Percentiles rank a stretch among this genome's conserved stretches.
Conservation (phyloP, 345 rosid species). For the Sisymbrium irio region DNA sequence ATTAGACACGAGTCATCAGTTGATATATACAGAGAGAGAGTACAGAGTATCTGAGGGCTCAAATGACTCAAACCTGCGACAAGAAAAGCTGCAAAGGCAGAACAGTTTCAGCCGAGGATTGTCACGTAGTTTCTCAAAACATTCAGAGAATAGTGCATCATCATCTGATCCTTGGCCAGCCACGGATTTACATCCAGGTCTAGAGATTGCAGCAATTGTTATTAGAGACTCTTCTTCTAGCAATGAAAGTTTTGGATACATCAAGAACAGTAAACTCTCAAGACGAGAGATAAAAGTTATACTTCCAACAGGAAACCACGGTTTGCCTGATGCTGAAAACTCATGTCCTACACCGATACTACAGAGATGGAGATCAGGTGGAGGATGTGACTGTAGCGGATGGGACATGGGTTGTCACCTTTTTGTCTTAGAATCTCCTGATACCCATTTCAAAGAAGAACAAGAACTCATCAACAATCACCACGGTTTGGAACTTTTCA, state of each 20-base stretch:
- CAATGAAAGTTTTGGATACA: slow-evolving; percentile 53
- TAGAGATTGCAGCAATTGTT: slow-evolving; percentile 73
- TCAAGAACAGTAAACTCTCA: slow-evolving; percentile 38
- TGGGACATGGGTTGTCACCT: slow-evolving; percentile 99
- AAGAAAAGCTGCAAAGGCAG: slow-evolving; percentile 20
- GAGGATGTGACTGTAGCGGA: slow-evolving; percentile 98
- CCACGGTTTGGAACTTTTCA: slow-evolving; percentile 57
- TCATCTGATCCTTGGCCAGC: slow-evolving; percentile 45
- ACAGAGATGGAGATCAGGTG: slow-evolving; percentile 85
- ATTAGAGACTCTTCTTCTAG: slow-evolving; percentile 56
- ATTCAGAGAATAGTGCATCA: slow-evolving; percentile 24
- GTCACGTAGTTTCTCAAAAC: slow-evolving; percentile 32
- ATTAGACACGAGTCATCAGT: slow-evolving; percentile 24
- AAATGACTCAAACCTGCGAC: slow-evolving; percentile 38
- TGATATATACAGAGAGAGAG: slow-evolving; percentile 30
- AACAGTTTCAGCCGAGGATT: slow-evolving; percentile 32
- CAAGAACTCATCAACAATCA: slow-evolving; percentile 44
- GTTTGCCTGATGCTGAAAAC: slow-evolving; percentile 58
- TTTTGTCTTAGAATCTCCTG: slow-evolving; percentile 56
- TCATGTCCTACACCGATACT: slow-evolving; percentile 71
- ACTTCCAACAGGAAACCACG: slow-evolving; percentile 78
- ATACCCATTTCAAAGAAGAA: slow-evolving; percentile 36
- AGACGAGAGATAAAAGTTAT: slow-evolving; percentile 53
- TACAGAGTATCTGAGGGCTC: slow-evolving; percentile 30
- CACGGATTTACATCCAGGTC: slow-evolving; percentile 49